phyloP scores from a whole-genome alignment of 2,329 filamentous ascomycete species.

The Juglanconis juglandina region DNA sequence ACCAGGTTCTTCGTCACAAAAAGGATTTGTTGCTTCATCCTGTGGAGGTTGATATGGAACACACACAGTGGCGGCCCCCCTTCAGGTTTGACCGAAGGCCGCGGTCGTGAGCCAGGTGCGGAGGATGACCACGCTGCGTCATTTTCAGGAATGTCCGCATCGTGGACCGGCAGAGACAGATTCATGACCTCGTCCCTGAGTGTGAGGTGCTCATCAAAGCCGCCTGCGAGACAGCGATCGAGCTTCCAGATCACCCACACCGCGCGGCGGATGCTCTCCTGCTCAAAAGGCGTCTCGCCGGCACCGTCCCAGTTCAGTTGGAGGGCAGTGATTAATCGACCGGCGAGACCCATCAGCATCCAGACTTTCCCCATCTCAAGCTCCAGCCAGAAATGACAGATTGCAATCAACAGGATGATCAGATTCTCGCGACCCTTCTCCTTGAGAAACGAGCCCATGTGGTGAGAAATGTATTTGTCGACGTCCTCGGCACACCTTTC shows the following conservation, averaged over 20 bases:
- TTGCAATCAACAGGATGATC: slow-evolving; percentile 34
- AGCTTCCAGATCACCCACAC: slow-evolving; percentile 38
- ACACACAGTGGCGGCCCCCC: slow-evolving; percentile 25
- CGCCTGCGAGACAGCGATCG: slow-evolving; percentile 36
- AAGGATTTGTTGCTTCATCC: slow-evolving; percentile 35
- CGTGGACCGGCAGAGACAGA: slow-evolving; percentile 34
- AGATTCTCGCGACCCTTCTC: slow-evolving; percentile 20
- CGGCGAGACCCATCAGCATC: slow-evolving; percentile 36
- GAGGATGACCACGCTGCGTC: background rate
- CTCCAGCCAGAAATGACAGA: slow-evolving; percentile 35
- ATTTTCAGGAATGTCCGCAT: slow-evolving; percentile 30
- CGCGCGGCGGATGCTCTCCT: slow-evolving; percentile 34
- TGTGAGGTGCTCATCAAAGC: slow-evolving; percentile 38
- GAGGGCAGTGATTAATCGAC: slow-evolving; percentile 35
- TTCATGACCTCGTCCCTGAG: slow-evolving; percentile 36
- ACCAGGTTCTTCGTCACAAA: slow-evolving; percentile 21
- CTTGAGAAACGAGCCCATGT: slow-evolving; percentile 36
- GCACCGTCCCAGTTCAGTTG: slow-evolving; percentile 38
- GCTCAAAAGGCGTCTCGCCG: slow-evolving; percentile 31
- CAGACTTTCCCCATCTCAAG: slow-evolving; percentile 37
- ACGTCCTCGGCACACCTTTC: slow-evolving; percentile 36
- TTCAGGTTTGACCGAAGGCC: background rate
- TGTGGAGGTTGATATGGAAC: slow-evolving; percentile 33
- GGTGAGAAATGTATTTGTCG: slow-evolving; percentile 37
- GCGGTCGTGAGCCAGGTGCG: background rate